Evolutionary conservation across 1,284 basidiomycete genomes (phyloP).

Genomic region (Blastosporella zonata): DNA sequence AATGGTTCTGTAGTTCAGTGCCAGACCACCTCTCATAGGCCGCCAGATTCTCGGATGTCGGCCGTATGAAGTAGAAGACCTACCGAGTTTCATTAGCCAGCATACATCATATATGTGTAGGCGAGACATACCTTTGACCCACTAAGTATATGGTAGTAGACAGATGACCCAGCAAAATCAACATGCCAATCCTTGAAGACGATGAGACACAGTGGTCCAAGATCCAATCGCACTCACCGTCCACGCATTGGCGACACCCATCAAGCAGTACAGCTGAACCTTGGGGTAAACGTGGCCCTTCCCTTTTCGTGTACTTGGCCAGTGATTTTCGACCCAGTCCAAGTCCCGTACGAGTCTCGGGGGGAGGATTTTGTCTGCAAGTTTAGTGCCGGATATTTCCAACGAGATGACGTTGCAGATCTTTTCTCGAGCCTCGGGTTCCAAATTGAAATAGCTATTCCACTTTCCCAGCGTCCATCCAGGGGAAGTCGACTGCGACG

Average conservation of each 20-base stretch:
- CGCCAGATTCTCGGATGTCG: slow-evolving; percentile 84
- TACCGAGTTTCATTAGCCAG: slow-evolving; percentile 31
- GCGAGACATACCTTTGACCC: slow-evolving; percentile 65
- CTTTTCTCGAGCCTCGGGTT: slow-evolving; percentile 69
- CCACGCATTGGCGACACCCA: slow-evolving; percentile 83
- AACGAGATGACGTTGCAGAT: slow-evolving; percentile 89
- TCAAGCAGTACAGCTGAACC: slow-evolving; percentile 94
- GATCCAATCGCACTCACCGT: slow-evolving; percentile 56
- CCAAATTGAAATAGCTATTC: slow-evolving; percentile 82
- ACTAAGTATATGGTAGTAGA: slow-evolving; percentile 88
- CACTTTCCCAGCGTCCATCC: slow-evolving; percentile 90
- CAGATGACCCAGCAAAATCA: slow-evolving; percentile 93
- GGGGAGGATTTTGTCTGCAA: slow-evolving; percentile 77
- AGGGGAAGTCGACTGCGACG: slow-evolving; percentile 74
- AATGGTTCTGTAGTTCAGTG: slow-evolving; percentile 80
- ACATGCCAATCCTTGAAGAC: slow-evolving; percentile 86
- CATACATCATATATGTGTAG: slow-evolving; percentile 5
- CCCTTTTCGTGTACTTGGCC: slow-evolving; percentile 77
- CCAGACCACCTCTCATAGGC: slow-evolving; percentile 91
- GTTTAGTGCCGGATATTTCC: slow-evolving; percentile 76
- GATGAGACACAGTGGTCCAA: slow-evolving; percentile 5
- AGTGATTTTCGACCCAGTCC: slow-evolving; percentile 97
- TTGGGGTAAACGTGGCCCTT: slow-evolving; percentile 83
- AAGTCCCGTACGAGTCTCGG: slow-evolving; percentile 85
- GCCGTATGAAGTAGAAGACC: slow-evolving; percentile 94